A percentile compares a stretch with the other conserved stretches of the same genome.
Evolutionary conservation across 805 yeast genomes (phyloP).

Genomic region (Candida manassasensis): DNA sequence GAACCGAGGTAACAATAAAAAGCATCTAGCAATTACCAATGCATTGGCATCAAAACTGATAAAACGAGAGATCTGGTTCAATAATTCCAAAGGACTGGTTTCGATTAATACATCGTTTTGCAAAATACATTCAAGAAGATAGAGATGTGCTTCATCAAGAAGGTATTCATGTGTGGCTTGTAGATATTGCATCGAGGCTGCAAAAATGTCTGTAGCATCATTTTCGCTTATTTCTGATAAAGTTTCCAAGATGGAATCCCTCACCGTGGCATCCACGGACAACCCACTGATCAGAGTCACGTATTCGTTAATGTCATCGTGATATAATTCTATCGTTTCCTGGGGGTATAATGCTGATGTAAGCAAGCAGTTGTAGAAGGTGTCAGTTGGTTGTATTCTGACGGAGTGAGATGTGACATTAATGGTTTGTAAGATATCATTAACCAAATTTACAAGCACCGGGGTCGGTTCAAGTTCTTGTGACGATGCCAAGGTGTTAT

Average conservation of each 20-base stretch:
- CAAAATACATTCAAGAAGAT: slow-evolving; percentile 38
- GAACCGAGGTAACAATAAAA: slow-evolving; percentile 52
- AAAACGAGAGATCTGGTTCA: slow-evolving; percentile 12
- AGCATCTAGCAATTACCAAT: slow-evolving; percentile 44
- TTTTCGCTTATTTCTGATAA: slow-evolving; percentile 43
- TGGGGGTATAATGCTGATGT: slow-evolving; percentile 38
- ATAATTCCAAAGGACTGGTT: slow-evolving; percentile 16
- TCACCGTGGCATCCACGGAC: slow-evolving; percentile 44
- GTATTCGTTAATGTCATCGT: slow-evolving; percentile 59
- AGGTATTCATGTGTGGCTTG: background rate
- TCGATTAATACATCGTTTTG: slow-evolving; percentile 32
- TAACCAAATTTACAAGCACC: slow-evolving; percentile 18
- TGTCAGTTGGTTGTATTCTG: background rate
- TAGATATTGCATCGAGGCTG: slow-evolving; percentile 11
- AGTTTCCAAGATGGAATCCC: slow-evolving; percentile 60
- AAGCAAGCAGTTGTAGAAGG: slow-evolving; percentile 19
- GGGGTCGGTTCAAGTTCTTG: slow-evolving; percentile 11
- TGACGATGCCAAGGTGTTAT: background rate
- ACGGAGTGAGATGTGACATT: slow-evolving; percentile 3
- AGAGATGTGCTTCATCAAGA: slow-evolving; percentile 41
- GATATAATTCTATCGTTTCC: slow-evolving; percentile 44
- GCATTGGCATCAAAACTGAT: slow-evolving; percentile 13
- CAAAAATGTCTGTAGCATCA: slow-evolving; percentile 30
- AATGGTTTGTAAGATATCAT: slow-evolving; percentile 30
- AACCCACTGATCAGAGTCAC: slow-evolving; percentile 75